These are phyloP conservation scores for Ilex paraguariensis DNA, from an alignment of 305 asterid species.

Conservation along the genomic window DNA sequence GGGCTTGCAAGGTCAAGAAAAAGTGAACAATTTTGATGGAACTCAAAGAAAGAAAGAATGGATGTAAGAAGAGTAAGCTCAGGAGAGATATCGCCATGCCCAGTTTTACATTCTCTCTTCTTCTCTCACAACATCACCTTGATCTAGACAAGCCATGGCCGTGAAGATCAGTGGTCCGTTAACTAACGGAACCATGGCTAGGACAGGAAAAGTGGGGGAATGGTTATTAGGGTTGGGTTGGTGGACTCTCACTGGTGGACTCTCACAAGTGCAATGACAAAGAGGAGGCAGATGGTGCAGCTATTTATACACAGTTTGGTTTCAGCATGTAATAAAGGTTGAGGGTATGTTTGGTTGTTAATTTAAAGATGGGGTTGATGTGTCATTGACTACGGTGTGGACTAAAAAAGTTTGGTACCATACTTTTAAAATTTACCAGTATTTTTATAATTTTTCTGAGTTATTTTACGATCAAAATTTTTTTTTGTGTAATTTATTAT, in stretches of 20 bases:
- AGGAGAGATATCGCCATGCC: background rate
- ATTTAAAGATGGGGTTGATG: background rate
- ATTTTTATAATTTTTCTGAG: no score
- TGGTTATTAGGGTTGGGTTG: no score
- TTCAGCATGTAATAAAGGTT: background rate
- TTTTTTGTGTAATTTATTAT: no score
- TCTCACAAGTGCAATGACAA: background rate
- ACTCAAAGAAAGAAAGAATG: background rate
- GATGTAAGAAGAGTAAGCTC: background rate
- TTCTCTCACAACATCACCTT: background rate
- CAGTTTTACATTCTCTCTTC: background rate
- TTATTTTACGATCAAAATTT: no score
- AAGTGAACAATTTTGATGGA: background rate
- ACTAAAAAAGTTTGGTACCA: no score
- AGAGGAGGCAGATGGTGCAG: background rate
- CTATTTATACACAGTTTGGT: background rate
- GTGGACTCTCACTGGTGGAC: no score
- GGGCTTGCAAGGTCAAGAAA: conserved; percentile 2
- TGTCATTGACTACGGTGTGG: background rate
- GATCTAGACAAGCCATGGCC: background rate
- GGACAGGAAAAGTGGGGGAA: no score
- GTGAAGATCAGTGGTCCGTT: no score
- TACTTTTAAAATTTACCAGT: no score
- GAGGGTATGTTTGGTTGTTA: background rate
- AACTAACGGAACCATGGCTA: no score